Evolutionary conservation across 1,284 basidiomycete species (phyloP), one percentile per base, ranked within the genome.

Genomic region (Fomitopsis pinicola): DNA sequence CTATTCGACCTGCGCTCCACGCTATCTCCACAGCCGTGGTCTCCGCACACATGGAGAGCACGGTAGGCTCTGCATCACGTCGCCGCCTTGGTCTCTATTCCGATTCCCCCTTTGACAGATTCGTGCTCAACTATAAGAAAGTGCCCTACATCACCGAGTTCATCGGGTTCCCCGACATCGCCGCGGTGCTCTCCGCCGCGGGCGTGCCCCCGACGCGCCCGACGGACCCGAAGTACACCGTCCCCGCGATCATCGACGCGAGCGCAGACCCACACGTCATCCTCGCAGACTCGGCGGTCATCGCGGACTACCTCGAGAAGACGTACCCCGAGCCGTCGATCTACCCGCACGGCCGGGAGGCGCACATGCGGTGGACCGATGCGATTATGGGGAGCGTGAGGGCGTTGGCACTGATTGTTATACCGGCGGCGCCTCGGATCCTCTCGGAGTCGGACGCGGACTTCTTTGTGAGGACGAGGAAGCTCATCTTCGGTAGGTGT

Each of bases 261-360:
- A 15, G 33, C 15, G n/a, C 33, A 9, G 57, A 55, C 22, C 46
- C 59, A 17, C 45, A 55, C 2, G 59, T 62, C 1, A 62, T 68
- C 53, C 59, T 81, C 19, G 66, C 76, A 22, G 78, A 82, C 61
- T 80, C 79, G 1, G 35, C 68, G n/a, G 56, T 55, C 22, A 82
- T 82, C 55, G 77, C 77, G 1, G 66, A 73, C 42, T 81, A 80
- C 55, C 74, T 82, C 57, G 80, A 82, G 59, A 61, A 65, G 35
- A 72, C 71, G 15, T 81, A 80, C 62, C 77, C 79, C 1, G 68
- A 74, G 38, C 71, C 67, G 1, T 55, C 58, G n/a, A 62, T 76
- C 8, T 61, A 75, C 28, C 71, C 71, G 2, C 33, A 54, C 1
- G 68, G 66, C 10, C 65, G 42, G 3, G 62, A 55, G 15, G 54